These are phyloP conservation scores for Golubevia pallescens DNA, from an alignment of 1,284 basidiomycete genomes.

Conservation along the genomic window DNA sequence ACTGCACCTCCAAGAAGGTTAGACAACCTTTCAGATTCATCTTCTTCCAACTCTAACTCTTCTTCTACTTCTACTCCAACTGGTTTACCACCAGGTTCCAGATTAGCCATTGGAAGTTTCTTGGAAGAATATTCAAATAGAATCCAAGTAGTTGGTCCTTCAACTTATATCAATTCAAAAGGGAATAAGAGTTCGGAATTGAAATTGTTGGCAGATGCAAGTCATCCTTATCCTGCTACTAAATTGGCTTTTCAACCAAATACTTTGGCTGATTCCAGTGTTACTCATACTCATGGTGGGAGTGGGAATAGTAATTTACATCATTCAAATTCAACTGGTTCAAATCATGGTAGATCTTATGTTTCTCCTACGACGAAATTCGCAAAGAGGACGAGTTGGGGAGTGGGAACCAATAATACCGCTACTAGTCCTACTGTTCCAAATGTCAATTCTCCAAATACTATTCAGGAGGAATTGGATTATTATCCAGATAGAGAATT, in stretches of 20 bases:
- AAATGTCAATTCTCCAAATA: slow-evolving; percentile 3
- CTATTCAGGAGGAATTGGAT: slow-evolving; percentile 11
- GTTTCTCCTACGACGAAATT: slow-evolving; percentile 35
- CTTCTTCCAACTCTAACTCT: slow-evolving; percentile 6
- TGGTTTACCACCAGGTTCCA: slow-evolving; percentile 30
- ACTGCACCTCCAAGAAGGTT: slow-evolving; percentile 24
- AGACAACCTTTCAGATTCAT: background rate
- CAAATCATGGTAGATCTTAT: slow-evolving; percentile 22
- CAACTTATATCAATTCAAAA: slow-evolving; percentile 2
- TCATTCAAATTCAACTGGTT: slow-evolving; percentile 15
- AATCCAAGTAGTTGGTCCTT: slow-evolving; percentile 46
- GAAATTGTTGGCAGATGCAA: slow-evolving; percentile 49
- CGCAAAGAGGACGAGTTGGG: slow-evolving; percentile 42
- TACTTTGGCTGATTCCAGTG: slow-evolving; percentile 23
- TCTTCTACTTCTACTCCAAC: slow-evolving; percentile 17
- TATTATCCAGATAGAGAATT: slow-evolving; percentile 54
- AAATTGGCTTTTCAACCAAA: slow-evolving; percentile 59
- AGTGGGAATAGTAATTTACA: background rate
- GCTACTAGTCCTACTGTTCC: slow-evolving; percentile 5
- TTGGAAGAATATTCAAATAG: slow-evolving; percentile 58
- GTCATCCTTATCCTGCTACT: slow-evolving; percentile 60
- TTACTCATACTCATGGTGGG: background rate
- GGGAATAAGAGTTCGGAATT: slow-evolving; percentile 22
- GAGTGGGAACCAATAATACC: slow-evolving; percentile 14
- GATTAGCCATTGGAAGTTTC: slow-evolving; percentile 58